Evolutionary conservation across 164 flowering plant species (phyloP).

Genomic region (Buxus sempervirens): DNA sequence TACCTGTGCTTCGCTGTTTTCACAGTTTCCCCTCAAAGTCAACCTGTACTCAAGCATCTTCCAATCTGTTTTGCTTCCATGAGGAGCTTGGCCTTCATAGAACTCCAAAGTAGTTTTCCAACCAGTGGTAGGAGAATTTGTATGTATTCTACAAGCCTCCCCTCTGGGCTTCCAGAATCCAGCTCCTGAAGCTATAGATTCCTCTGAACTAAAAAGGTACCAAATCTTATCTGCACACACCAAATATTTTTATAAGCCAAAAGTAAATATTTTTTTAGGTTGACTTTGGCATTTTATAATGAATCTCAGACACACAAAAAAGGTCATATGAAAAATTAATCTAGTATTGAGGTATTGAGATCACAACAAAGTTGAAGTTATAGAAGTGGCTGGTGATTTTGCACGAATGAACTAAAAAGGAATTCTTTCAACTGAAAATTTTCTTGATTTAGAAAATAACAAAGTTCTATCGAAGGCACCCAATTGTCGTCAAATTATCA

Average conservation of each 20-base stretch:
- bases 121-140: constrained; percentile 30
- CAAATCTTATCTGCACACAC: constrained; percentile 41
- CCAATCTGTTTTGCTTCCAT: constrained; percentile 42
- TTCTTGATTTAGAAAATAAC: background rate
- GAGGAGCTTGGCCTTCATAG: constrained; percentile 30
- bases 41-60: constrained; percentile 51
- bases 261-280: background rate
- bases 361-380: background rate
- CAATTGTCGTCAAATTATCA: too few relatives aligned
- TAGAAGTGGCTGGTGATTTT: background rate
- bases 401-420: background rate
- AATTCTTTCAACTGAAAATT: background rate
- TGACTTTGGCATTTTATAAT: background rate
- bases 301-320: background rate
- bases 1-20: constrained; percentile 31
- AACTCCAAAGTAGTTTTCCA: constrained; percentile 47
- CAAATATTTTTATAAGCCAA: constrained; percentile 9
- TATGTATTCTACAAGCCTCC: constrained; percentile 25
- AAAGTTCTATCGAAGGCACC: background rate
- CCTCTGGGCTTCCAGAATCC: constrained; percentile 50
- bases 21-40: constrained; percentile 18
- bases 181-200: constrained; percentile 13
- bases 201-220: constrained; percentile 30
- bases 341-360: background rate
- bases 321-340: background rate